Evolutionary conservation across 2,329 filamentous ascomycete species (phyloP).

Genomic region (Fusarium sp.): DNA sequence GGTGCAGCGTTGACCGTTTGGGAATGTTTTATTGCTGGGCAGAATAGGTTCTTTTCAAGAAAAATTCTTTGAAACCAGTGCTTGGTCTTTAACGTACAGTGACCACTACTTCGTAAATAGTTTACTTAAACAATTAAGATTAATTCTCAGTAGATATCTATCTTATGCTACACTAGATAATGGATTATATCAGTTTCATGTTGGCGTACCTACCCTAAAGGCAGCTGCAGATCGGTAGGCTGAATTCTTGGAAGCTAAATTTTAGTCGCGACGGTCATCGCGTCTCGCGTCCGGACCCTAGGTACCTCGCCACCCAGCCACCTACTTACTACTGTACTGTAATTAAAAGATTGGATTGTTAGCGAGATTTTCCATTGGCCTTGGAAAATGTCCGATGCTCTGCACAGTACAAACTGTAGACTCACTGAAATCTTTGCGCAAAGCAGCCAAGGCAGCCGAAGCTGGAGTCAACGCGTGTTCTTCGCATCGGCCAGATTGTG

Average conservation of each 20-base stretch:
- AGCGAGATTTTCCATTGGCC: background rate
- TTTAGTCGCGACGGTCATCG: background rate
- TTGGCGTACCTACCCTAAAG: background rate
- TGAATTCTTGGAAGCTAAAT: background rate
- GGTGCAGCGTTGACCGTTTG: no score
- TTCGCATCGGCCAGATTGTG: slow-evolving; percentile 59
- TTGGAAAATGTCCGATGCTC: background rate
- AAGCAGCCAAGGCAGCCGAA: slow-evolving; percentile 39
- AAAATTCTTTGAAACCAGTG: no score
- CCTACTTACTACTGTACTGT: background rate
- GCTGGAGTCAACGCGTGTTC: slow-evolving; percentile 50
- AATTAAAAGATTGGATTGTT: background rate
- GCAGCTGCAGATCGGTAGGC: no score
- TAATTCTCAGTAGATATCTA: background rate
- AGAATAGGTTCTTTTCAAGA: no score
- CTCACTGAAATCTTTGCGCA: slow-evolving; percentile 57
- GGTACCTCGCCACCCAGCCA: background rate
- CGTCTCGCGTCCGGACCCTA: background rate
- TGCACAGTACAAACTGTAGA: background rate
- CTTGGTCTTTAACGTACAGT: no score
- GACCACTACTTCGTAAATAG: no score
- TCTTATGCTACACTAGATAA: background rate
- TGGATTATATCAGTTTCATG: background rate
- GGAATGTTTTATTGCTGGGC: no score
- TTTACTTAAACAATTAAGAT: background rate